A percentile compares a stretch with the other conserved stretches of the same genome.
phyloP scores from a whole-genome alignment of 2,329 filamentous ascomycete species.

The Orbilia javanica region DNA sequence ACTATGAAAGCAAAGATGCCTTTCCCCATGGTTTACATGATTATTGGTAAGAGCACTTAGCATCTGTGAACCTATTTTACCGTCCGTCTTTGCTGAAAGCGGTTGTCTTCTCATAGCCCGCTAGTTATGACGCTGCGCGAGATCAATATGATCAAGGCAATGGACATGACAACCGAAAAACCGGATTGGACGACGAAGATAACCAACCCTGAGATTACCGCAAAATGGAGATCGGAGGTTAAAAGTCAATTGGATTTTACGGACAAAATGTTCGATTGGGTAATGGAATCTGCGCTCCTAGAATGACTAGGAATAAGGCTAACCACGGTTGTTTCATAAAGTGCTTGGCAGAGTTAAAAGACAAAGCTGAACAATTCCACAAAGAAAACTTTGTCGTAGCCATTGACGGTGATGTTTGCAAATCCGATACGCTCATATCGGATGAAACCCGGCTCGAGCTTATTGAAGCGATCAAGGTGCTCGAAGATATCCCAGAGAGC shows the following conservation, averaged over 20 bases:
- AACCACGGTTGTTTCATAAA: conserved; percentile 20
- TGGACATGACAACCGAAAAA: conserved; percentile 65
- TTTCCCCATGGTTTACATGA: conserved; percentile 25
- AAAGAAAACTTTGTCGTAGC: conserved; percentile 66
- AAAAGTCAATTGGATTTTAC: conserved; percentile 63
- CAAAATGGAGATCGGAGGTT: conserved; percentile 64
- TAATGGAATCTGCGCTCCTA: conserved; percentile 50
- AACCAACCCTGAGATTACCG: conserved; percentile 63
- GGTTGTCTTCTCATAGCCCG: background rate
- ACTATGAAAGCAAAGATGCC: background rate
- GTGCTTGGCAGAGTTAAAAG: conserved; percentile 68
- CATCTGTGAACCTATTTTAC: background rate
- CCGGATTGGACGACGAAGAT: conserved; percentile 65
- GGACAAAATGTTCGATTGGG: conserved; percentile 64
- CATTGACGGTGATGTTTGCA: conserved; percentile 69
- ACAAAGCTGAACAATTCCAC: conserved; percentile 69
- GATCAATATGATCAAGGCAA: conserved; percentile 64
- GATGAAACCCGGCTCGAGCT: conserved; percentile 66
- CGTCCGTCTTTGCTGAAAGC: background rate
- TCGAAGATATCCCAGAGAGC: conserved; percentile 70
- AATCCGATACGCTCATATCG: conserved; percentile 69
- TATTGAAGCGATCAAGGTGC: conserved; percentile 64
- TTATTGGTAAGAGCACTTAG: conserved; percentile 2
- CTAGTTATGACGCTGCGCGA: conserved; percentile 60
- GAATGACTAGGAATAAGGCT: background rate